phyloP scores from a whole-genome alignment of 2,329 filamentous ascomycete species.

The Fusarium stilboides region DNA sequence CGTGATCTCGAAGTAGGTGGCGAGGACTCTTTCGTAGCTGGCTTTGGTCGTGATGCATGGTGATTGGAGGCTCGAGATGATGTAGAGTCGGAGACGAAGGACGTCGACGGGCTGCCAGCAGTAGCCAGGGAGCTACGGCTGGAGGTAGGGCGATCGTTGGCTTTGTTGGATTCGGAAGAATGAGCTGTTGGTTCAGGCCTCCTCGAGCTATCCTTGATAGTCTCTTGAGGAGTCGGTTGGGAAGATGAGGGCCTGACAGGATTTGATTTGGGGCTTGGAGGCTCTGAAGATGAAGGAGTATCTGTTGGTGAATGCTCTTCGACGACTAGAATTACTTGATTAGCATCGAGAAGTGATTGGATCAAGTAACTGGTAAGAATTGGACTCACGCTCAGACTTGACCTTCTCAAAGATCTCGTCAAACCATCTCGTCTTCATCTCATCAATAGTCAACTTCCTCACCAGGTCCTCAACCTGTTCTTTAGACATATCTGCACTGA shows the following conservation, averaged over 20 bases:
- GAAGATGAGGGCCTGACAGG: conserved; percentile 19
- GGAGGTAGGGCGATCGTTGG: conserved; percentile 6
- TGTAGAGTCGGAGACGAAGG: conserved; percentile 42
- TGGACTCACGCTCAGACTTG: conserved; percentile 47
- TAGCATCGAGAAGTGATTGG: background rate
- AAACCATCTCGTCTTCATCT: conserved; percentile 48
- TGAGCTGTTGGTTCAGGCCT: conserved; percentile 9
- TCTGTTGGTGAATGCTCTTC: conserved; percentile 39
- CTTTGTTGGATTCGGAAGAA: conserved; percentile 6
- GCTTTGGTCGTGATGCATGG: conserved; percentile 23
- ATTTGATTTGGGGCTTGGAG: conserved; percentile 38
- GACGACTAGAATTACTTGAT: conserved; percentile 30
- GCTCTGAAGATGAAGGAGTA: conserved; percentile 44
- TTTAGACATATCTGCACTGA: conserved; percentile 48
- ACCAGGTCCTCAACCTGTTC: conserved; percentile 48
- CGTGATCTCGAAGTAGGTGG: conserved; percentile 39
- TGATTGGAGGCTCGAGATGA: conserved; percentile 33
- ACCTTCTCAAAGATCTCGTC: conserved; percentile 49
- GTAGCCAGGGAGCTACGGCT: conserved; percentile 21
- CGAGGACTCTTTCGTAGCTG: conserved; percentile 14
- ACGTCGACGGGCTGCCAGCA: conserved; percentile 32
- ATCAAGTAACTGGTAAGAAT: background rate
- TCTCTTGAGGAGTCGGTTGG: conserved; percentile 31
- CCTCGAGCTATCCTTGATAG: conserved; percentile 41
- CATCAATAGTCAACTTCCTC: conserved; percentile 44